A percentile compares a stretch with the other conserved stretches of the same genome.
These are phyloP conservation scores for Eucalyptus polybractea DNA, from an alignment of 345 rosid genomes.

Conservation along the genomic window DNA sequence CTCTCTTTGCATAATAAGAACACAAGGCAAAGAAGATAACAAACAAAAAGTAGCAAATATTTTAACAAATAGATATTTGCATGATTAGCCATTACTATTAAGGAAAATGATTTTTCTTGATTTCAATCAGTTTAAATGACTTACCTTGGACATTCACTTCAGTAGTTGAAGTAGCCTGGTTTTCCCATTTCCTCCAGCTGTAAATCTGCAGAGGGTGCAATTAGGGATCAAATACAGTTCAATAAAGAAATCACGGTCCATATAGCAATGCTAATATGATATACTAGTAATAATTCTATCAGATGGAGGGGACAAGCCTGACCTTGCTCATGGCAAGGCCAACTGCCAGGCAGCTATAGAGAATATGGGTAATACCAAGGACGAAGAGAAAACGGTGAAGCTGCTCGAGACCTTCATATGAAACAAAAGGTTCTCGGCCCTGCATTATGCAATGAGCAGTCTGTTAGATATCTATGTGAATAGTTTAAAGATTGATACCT, in stretches of 20 bases:
- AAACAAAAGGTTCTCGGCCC: constrained; percentile 94
- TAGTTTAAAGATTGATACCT: background rate
- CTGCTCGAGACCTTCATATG: constrained; percentile 73
- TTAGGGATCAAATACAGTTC: background rate
- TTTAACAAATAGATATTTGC: background rate
- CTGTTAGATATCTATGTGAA: background rate
- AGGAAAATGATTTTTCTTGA: background rate
- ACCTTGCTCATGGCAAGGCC: constrained; percentile 97
- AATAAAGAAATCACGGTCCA: background rate
- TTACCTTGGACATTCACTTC: constrained; percentile 60
- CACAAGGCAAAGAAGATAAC: background rate
- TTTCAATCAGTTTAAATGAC: background rate
- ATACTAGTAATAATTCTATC: background rate
- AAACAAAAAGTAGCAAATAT: background rate
- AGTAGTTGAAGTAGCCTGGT: constrained; percentile 31
- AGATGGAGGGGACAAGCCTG: background rate
- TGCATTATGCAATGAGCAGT: constrained; percentile 6
- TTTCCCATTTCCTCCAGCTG: constrained; percentile 96
- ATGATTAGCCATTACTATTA: background rate
- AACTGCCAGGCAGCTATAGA: constrained; percentile 81
- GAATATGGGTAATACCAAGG: constrained; percentile 81
- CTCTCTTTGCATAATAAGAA: background rate
- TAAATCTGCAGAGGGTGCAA: constrained; percentile 36
- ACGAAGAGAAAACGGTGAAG: constrained; percentile 87
- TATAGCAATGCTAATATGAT: background rate